Percentiles rank a stretch among this genome's conserved stretches.
Conservation (phyloP, 2,329 filamentous ascomycete genomes). For the Plenodomus lindquistii region DNA sequence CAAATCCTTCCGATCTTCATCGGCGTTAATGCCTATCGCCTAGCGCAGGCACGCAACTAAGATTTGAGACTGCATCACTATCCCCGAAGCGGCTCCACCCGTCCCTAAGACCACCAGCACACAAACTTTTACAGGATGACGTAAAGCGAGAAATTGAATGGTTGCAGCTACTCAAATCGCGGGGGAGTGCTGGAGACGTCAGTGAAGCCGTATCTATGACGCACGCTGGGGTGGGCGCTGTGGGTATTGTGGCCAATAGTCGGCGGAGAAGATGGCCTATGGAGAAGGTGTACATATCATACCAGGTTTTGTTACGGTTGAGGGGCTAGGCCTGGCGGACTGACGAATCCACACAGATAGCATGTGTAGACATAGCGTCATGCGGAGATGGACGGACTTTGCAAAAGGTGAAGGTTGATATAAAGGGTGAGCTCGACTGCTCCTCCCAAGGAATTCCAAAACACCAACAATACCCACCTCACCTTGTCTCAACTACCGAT, state of each 20-base stretch:
- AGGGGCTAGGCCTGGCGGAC: too few species aligned
- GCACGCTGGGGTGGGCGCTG: background rate
- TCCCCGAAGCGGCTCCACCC: conserved; percentile 2
- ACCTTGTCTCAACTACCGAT: too few species aligned
- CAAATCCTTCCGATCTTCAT: conserved; percentile 3
- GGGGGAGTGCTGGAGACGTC: background rate
- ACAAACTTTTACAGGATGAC: conserved; percentile 7
- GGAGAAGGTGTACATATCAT: too few species aligned
- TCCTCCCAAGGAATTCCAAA: too few species aligned
- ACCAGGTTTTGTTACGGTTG: too few species aligned
- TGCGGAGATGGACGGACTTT: conserved; percentile 5
- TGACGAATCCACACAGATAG: background rate
- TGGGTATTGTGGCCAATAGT: background rate
- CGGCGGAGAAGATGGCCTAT: background rate
- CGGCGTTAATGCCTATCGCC: background rate
- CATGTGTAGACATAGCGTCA: conserved; percentile 4
- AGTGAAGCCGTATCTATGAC: conserved; percentile 2
- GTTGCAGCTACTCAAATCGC: background rate
- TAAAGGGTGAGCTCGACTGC: background rate
- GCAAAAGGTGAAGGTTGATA: background rate
- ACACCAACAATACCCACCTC: background rate
- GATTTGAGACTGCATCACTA: conserved; percentile 1
- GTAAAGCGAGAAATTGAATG: background rate
- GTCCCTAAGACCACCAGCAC: background rate
- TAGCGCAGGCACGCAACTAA: conserved; percentile 10